Base-by-base conservation (phyloP, 1,284 basidiomycete genomes). In the Lentinula novae-zelandiae region DNA sequence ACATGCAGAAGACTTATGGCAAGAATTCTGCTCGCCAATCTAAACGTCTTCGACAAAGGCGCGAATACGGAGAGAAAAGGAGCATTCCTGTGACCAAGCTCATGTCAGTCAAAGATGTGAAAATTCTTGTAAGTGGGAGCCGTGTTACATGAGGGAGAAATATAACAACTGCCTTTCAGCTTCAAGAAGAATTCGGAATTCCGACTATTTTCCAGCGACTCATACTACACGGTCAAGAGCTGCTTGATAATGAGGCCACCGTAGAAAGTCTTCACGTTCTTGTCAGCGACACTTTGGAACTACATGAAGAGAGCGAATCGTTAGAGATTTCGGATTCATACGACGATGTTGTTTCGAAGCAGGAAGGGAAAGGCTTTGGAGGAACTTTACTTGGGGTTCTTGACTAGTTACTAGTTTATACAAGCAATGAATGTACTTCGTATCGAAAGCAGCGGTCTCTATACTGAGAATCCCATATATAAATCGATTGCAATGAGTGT, bases 61-160 rank as follows among this genome's bases (percentile, higher is more conserved):
- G 79, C 68, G 77, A 81, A 60, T 72, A 78, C 50, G 80, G 77
- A 6, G 80, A 82, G 65, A 75, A 77, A 60, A 76, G 75, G 57
- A 80, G 73, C 63, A 69, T 92, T 53, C 78, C 71, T 12, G 79
- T 93, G 52, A 78, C 76, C 44, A 91, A 89, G 69, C 71, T 73
- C 17, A 90, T 82, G 65, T 85, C 86, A 0, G 78, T 93, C 58
- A 92, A 88, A 68, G 89, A 91, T 9, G 82, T 93, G 65, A 92
- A 92, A 70, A 70, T 89, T 56, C 76, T 82, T 78, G 90, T 92
- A 60, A 59, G 82, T 69, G 34, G 20, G 39, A 38, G 33, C 34
- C 17, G 5, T 36, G 42, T 44, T 36, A 20, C 27, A 31, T 2
- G 27, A 39, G 34, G 39, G 48, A 53, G 39, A 38, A 39, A 48